Evolutionary conservation across 1,139 yeast species (phyloP), one percentile per base, ranked within the genome.

Genomic region (Geotrichum aggregatum): DNA sequence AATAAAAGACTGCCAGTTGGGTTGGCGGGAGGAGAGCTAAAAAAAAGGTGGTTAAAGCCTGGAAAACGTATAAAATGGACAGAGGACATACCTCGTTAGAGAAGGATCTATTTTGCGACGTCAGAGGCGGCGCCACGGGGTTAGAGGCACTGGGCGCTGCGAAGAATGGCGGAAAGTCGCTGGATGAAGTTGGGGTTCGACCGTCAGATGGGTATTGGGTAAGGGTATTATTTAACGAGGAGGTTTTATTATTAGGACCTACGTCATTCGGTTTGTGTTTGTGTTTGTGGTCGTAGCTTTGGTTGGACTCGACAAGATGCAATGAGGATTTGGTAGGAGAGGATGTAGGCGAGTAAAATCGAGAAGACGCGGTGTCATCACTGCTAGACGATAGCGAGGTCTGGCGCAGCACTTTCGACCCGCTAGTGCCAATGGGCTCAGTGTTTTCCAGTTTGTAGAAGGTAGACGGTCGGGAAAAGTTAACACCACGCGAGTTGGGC

Each of bases 381-480:
- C 47, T 42, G 22, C 42, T 10, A 18, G 31, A 18, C 8, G 52
- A 49, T 13, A 43, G 33, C 3, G 52, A 49, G 38, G 38, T 24
- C 31, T 49, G 52, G 14, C 52, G 47, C 18, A 43, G 28, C 13
- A 36, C 16, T 18, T 40, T 47, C 14, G 50, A 39, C 14, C 45
- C 19, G 8, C 28, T 8, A 24, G 28, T 24, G 8, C 42, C 48
- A n/a, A 38, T 31, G 19, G 52, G 30, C 18, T 48, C 45, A 6
- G 52, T 39, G 19, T 55, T 52, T 44, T 55, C 57, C 13, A 50
- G 47, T 30, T 58, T 58, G 52, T 60, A 61, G 45, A 61, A 54
- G 8, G 63, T 61, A 26, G 63, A 54, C 1, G 63, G 63, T 26
- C 63, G 55, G 8, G 63, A 60, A 44, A 61, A 61, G 54, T 61